phyloP scores from a whole-genome alignment of 2,329 filamentous ascomycete species.

The Exserohilum turcica region DNA sequence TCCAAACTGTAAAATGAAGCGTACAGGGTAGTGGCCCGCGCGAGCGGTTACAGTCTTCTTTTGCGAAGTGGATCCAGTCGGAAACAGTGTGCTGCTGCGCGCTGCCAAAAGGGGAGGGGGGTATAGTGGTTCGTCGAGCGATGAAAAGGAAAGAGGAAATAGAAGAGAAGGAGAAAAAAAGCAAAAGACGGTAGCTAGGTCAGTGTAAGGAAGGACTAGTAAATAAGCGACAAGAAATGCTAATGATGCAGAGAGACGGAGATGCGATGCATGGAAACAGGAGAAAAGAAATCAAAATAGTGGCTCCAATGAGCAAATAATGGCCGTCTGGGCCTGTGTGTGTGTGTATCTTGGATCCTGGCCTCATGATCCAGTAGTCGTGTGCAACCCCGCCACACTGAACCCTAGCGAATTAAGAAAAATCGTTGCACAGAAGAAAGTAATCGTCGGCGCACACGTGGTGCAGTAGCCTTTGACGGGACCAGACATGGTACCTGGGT shows the following conservation, averaged over 20 bases:
- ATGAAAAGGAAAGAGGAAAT: slow-evolving; percentile 19
- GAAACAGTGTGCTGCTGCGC: slow-evolving; percentile 18
- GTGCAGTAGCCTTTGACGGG: slow-evolving; percentile 16
- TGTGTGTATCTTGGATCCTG: slow-evolving; percentile 13
- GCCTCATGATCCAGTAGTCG: slow-evolving; percentile 22
- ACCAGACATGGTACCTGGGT: slow-evolving; percentile 11
- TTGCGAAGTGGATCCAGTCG: slow-evolving; percentile 28
- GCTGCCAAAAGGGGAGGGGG: slow-evolving; percentile 30
- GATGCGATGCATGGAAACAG: slow-evolving; percentile 23
- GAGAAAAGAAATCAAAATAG: slow-evolving; percentile 21
- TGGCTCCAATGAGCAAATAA: slow-evolving; percentile 17
- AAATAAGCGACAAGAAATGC: slow-evolving; percentile 31
- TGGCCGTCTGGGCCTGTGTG: slow-evolving; percentile 7
- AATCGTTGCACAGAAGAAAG: slow-evolving; percentile 17
- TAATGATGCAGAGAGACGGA: slow-evolving; percentile 40
- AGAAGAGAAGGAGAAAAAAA: slow-evolving; percentile 21
- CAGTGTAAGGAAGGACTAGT: slow-evolving; percentile 8
- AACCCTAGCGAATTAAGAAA: slow-evolving; percentile 15
- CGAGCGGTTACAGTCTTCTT: slow-evolving; percentile 51
- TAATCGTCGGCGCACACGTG: slow-evolving; percentile 19
- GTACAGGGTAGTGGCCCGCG: slow-evolving; percentile 45
- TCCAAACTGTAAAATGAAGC: slow-evolving; percentile 20
- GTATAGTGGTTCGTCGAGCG: slow-evolving; percentile 41
- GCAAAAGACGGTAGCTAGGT: slow-evolving; percentile 8
- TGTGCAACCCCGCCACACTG: slow-evolving; percentile 25